A percentile compares a stretch with the other conserved stretches of the same genome.
Conservation (phyloP, 1,284 basidiomycete genomes). For the Cryptococcus floricola region DNA sequence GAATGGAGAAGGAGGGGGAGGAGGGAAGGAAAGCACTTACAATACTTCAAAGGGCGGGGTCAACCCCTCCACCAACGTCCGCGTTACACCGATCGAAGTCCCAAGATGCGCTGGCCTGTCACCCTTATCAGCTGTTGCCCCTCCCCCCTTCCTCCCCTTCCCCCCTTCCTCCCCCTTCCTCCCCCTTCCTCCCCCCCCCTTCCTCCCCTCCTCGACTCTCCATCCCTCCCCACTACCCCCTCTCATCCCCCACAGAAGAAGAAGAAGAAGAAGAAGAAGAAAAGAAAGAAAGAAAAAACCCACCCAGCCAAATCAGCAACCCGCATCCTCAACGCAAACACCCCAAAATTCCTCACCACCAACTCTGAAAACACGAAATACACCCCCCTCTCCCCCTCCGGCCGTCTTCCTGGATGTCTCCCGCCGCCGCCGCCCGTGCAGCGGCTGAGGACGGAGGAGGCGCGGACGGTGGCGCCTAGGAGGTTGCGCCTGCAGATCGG, state of each 20-base stretch:
- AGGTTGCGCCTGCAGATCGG: constrained; percentile 1
- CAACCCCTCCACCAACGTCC: background rate
- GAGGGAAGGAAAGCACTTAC: too few species aligned
- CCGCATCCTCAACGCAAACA: constrained; percentile 6
- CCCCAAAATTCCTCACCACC: constrained; percentile 10
- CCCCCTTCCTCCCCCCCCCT: too few species aligned
- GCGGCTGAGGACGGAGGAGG: background rate
- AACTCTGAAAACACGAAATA: constrained; percentile 13
- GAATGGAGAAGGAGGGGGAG: too few species aligned
- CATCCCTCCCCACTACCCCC: background rate
- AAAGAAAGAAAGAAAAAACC: background rate
- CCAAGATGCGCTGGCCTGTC: constrained; percentile 10
- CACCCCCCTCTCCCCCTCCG: constrained; percentile 9
- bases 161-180: too few species aligned
- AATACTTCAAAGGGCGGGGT: constrained; percentile 8
- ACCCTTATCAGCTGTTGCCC: background rate
- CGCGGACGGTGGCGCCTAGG: constrained; percentile 7
- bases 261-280: too few species aligned
- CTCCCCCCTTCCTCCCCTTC: too few species aligned
- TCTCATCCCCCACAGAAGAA: too few species aligned
- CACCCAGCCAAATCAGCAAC: constrained; percentile 13
- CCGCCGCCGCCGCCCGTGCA: background rate
- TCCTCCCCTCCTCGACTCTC: too few species aligned
- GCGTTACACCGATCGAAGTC: constrained; percentile 15
- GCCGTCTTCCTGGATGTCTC: background rate